Percentiles rank a stretch among this genome's conserved stretches.
Conservation (phyloP, 202 grass and related monocot genomes). For the Elaeis oleifera region DNA sequence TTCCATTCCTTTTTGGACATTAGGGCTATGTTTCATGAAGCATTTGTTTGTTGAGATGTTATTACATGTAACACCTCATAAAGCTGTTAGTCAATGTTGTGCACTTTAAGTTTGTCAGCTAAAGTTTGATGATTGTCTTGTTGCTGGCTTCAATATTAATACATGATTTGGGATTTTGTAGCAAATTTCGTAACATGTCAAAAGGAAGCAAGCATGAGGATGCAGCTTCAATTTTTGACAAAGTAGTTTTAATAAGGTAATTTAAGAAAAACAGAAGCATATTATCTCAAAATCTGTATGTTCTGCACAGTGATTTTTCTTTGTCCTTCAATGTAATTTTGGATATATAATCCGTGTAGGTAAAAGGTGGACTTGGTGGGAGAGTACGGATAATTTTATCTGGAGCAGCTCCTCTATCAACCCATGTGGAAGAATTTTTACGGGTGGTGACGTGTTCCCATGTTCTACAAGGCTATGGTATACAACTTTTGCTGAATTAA, state of each 20-base stretch:
- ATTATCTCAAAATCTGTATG: conserved; percentile 5
- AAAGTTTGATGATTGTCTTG: conserved; percentile 4
- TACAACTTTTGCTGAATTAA: neutral
- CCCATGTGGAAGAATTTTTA: conserved; percentile 81
- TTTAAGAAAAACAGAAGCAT: neutral
- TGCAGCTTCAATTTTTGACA: conserved; percentile 71
- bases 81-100: neutral
- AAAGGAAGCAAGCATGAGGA: conserved; percentile 76
- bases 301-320: neutral
- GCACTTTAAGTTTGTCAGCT: conserved; percentile 1
- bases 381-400: conserved; percentile 85
- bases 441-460: conserved; percentile 82
- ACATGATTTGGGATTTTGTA: conserved; percentile 35
- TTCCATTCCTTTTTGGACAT: no score
- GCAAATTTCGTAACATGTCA: conserved; percentile 79
- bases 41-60: no score
- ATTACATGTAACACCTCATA: no score
- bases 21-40: no score
- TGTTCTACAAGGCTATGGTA: conserved; percentile 97
- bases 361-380: conserved; percentile 90
- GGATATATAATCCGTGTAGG: conserved; percentile 29
- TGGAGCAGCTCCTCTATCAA: conserved; percentile 82
- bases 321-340: conserved; percentile 7
- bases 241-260: conserved; percentile 87
- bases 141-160: conserved; percentile 11